A percentile compares a stretch with the other conserved stretches of the same genome.
Evolutionary conservation across 164 flowering plant genomes (phyloP).

Genomic region (Chimonanthus salicifolius): DNA sequence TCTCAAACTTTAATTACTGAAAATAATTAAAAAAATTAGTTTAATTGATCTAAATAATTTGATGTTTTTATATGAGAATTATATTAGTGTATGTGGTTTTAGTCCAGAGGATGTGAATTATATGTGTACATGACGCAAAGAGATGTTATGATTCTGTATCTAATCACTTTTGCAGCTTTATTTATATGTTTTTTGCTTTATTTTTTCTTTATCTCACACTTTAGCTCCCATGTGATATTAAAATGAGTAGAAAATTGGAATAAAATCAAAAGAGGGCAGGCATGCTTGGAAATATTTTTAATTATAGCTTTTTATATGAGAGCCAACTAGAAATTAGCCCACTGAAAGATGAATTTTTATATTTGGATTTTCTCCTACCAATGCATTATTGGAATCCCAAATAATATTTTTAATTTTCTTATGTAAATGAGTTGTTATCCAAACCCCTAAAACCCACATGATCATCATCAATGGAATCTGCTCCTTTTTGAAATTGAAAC

Average conservation of each 20-base stretch:
- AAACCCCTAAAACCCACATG: slow-evolving; percentile 8
- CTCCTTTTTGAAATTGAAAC: neutral
- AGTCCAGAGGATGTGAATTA: no score
- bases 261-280: neutral
- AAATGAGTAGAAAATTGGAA: neutral
- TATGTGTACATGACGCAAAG: neutral
- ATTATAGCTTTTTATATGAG: neutral
- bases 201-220: neutral
- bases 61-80: no score
- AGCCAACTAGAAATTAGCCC: neutral
- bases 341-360: neutral
- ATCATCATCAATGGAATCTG: slow-evolving; percentile 7
- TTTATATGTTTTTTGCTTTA: neutral
- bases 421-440: neutral
- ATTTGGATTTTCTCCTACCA: slow-evolving; percentile 2
- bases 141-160: slow-evolving; percentile 2
- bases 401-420: neutral
- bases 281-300: slow-evolving; percentile 1
- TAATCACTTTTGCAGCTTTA: slow-evolving; percentile 9
- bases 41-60: no score
- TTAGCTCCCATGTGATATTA: neutral
- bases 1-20: no score
- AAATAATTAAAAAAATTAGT: no score
- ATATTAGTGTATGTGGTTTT: no score
- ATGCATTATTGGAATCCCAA: slow-evolving; percentile 13